Conservation (phyloP, 352 stramenopile species). For the Pythium brachiatum region DNA sequence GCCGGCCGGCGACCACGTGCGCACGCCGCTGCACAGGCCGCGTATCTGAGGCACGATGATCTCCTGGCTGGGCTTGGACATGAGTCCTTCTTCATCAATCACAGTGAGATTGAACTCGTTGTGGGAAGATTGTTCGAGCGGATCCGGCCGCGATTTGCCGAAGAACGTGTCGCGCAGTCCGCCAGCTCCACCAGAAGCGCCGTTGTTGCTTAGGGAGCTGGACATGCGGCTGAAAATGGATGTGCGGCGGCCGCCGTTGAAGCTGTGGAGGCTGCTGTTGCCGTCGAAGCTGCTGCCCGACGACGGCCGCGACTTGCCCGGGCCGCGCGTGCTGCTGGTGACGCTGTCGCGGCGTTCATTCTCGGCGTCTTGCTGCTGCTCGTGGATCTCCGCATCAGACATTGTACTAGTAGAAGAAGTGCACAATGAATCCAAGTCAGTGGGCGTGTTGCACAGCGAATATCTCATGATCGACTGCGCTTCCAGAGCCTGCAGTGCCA, state of each 20-base stretch:
- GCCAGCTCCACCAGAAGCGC: not conserved
- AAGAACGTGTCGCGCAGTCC: slow-evolving; percentile 69
- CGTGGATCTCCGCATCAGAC: not conserved
- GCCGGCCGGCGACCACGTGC: slow-evolving; percentile 45
- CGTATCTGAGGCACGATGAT: slow-evolving; percentile 49
- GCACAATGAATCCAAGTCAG: not conserved
- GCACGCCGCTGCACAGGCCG: slow-evolving; percentile 19
- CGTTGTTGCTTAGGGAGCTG: slow-evolving; percentile 13
- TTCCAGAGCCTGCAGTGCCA: too few species aligned
- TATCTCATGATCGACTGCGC: not conserved
- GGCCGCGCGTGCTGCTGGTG: not conserved
- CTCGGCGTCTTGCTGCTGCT: not conserved
- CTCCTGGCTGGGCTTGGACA: slow-evolving; percentile 56
- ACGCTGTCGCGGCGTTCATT: not conserved
- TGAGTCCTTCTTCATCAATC: slow-evolving; percentile 68
- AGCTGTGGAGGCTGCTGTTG: slow-evolving; percentile 4
- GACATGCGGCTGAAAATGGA: slow-evolving; percentile 36
- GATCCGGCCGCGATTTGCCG: slow-evolving; percentile 36
- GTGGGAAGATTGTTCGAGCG: slow-evolving; percentile 55
- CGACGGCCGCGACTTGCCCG: slow-evolving; percentile 4
- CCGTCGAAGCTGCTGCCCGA: slow-evolving; percentile 15
- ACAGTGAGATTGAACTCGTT: slow-evolving; percentile 76
- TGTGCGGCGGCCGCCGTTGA: slow-evolving; percentile 1
- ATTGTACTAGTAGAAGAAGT: not conserved
- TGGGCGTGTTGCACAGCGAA: not conserved